Percentiles rank a stretch among this genome's conserved stretches.
These are phyloP conservation scores for Tulasnella sp. DNA, from an alignment of 768 basidiomycete genomes.

Conservation along the genomic window DNA sequence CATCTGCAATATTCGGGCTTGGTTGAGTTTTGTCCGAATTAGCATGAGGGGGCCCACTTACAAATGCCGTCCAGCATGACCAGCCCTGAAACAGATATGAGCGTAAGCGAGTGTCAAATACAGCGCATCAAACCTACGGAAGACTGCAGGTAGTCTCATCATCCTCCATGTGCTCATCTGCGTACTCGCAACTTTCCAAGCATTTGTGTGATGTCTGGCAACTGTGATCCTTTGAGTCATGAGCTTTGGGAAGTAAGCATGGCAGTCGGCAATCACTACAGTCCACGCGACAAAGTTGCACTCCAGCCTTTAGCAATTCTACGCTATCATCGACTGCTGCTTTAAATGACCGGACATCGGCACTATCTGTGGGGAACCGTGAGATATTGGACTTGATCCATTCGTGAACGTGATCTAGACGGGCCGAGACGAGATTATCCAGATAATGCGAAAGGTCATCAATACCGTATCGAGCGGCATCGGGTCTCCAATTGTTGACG, in stretches of 20 bases:
- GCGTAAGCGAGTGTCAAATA: too few species aligned
- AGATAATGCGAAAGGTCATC: slow-evolving; percentile 30
- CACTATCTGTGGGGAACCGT: slow-evolving; percentile 34
- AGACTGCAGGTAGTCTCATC: slow-evolving; percentile 31
- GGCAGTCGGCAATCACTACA: slow-evolving; percentile 38
- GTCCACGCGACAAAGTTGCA: slow-evolving; percentile 38
- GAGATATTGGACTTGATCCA: slow-evolving; percentile 41
- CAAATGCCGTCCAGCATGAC: slow-evolving; percentile 45
- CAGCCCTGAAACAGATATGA: too few species aligned
- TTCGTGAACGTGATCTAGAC: slow-evolving; percentile 35
- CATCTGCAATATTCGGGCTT: slow-evolving; percentile 31
- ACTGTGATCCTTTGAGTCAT: slow-evolving; percentile 34
- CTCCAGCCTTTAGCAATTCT: slow-evolving; percentile 35
- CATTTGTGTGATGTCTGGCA: slow-evolving; percentile 42
- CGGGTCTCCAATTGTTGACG: slow-evolving; percentile 16
- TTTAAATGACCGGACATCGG: slow-evolving; percentile 35
- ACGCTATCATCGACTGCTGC: slow-evolving; percentile 32
- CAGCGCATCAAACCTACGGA: slow-evolving; percentile 35
- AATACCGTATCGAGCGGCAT: slow-evolving; percentile 34
- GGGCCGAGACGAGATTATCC: slow-evolving; percentile 29
- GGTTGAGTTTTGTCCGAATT: too few species aligned
- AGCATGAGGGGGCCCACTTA: slow-evolving; percentile 23
- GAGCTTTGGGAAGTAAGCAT: slow-evolving; percentile 36
- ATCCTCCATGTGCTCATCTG: slow-evolving; percentile 25
- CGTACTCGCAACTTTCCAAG: slow-evolving; percentile 32